phyloP scores from a whole-genome alignment of 2,329 filamentous ascomycete genomes.

The Fusarium foetens region DNA sequence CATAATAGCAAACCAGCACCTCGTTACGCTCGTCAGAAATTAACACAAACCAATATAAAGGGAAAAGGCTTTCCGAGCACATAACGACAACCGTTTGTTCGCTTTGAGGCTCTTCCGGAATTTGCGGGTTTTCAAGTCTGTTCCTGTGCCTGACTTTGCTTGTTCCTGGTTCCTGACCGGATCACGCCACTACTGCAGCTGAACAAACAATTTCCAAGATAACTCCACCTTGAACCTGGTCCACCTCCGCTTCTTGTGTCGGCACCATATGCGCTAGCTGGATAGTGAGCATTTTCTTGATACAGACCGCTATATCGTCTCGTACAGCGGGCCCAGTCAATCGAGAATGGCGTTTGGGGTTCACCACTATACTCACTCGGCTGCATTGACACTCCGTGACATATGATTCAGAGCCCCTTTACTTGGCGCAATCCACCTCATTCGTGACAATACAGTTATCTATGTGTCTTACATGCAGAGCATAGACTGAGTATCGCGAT shows the following conservation, averaged over 20 bases:
- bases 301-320: constrained; percentile 28
- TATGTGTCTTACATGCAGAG: background rate
- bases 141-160: constrained; percentile 21
- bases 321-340: background rate
- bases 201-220: constrained; percentile 12
- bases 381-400: background rate
- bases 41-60: background rate
- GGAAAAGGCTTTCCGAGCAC: background rate
- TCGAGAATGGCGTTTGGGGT: background rate
- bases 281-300: constrained; percentile 6
- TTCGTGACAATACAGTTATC: background rate
- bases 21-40: background rate
- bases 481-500: background rate
- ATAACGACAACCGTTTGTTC: background rate
- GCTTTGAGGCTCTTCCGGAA: constrained; percentile 19
- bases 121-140: constrained; percentile 2
- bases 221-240: constrained; percentile 32
- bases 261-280: background rate
- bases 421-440: background rate
- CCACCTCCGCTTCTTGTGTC: constrained; percentile 6
- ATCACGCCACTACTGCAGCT: constrained; percentile 32
- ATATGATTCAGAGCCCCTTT: constrained; percentile 4
- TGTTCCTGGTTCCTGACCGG: constrained; percentile 40
- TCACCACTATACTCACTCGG: constrained; percentile 6
- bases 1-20: background rate